These are phyloP conservation scores for Aspergillus melleus DNA, from an alignment of 2,329 filamentous ascomycete genomes.

Conservation along the genomic window DNA sequence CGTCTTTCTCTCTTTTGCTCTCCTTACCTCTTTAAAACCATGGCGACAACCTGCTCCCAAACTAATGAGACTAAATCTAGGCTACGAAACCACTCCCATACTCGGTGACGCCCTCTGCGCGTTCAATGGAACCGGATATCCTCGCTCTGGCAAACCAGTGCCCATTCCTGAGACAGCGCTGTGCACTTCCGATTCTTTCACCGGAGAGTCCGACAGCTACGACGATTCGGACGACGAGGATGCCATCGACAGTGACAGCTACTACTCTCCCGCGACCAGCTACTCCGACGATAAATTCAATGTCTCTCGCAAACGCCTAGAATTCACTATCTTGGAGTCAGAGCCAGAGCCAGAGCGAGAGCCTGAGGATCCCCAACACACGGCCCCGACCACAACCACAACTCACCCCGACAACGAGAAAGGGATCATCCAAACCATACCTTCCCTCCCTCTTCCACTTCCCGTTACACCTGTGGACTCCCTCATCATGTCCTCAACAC, in stretches of 20 bases:
- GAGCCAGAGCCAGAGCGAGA: no score
- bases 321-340: no score
- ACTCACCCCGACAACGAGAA: background rate
- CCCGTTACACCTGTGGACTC: background rate
- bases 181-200: constrained; percentile 2
- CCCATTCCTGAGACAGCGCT: constrained; percentile 17
- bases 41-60: no score
- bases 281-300: no score
- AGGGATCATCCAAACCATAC: background rate
- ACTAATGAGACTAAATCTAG: constrained; percentile 6
- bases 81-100: constrained; percentile 13
- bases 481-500: background rate
- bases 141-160: constrained; percentile 1
- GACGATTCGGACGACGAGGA: no score
- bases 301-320: background rate
- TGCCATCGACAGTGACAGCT: no score
- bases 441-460: background rate
- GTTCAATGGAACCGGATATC: constrained; percentile 28
- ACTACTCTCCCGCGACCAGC: no score
- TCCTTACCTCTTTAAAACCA: background rate
- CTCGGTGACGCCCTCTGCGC: constrained; percentile 26
- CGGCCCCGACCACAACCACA: no score
- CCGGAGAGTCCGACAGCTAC: background rate
- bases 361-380: no score
- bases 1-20: background rate